phyloP scores from a whole-genome alignment of 768 basidiomycete genomes.

The Agrocybe chaxingu region DNA sequence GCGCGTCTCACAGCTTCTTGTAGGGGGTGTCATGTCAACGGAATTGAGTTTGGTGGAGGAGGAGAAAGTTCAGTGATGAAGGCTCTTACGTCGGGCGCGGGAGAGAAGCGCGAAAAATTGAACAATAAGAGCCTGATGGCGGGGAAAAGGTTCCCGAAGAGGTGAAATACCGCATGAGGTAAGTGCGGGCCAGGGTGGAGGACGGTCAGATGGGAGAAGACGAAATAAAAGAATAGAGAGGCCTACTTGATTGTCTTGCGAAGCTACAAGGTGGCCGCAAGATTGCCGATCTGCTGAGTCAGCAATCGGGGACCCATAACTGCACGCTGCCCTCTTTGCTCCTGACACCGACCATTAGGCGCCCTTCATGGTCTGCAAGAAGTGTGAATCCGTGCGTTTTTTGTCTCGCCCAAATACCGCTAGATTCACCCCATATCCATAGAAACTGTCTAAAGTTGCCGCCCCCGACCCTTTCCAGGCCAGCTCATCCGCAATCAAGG shows the following conservation, averaged over 20 bases:
- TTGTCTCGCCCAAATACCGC: constrained; percentile 17
- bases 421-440: constrained; percentile 21
- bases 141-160: constrained; percentile 39
- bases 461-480: constrained; percentile 86
- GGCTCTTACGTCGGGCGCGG: constrained; percentile 29
- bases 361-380: constrained; percentile 77
- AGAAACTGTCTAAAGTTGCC: constrained; percentile 91
- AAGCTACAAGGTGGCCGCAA: constrained; percentile 29
- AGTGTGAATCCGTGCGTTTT: constrained; percentile 68
- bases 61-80: constrained; percentile 36
- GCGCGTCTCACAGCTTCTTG: constrained; percentile 34
- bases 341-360: constrained; percentile 19
- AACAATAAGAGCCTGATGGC: constrained; percentile 51
- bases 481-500: constrained; percentile 71
- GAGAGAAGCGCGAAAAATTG: constrained; percentile 29
- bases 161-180: constrained; percentile 30
- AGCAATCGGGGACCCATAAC: constrained; percentile 24
- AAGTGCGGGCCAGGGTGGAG: constrained; percentile 33
- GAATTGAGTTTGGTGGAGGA: constrained; percentile 32
- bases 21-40: constrained; percentile 57
- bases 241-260: constrained; percentile 30
- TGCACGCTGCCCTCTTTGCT: constrained; percentile 10
- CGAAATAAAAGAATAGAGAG: constrained; percentile 32
- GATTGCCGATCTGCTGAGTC: constrained; percentile 31
- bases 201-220: constrained; percentile 18